Evolutionary conservation across 306 rosid genomes (phyloP), one percentile per base, ranked within the genome.

Genomic region (Comarum palustre): DNA sequence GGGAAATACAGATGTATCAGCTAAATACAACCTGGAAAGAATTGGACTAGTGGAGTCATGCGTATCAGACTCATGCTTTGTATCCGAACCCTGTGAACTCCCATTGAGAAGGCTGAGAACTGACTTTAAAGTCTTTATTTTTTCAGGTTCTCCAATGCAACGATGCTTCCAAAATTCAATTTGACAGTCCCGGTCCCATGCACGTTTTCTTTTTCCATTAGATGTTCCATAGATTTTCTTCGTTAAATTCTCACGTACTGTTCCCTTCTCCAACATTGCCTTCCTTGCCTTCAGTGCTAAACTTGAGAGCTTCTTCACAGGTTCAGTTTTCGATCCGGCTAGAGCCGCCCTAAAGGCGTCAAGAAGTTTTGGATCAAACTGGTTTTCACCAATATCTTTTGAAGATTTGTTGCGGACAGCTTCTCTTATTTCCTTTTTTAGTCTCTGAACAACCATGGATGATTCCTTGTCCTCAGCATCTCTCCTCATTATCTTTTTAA

Each of bases 171-270:
- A 94, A 83, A 94, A 94, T 80, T 94, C 99, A 62, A 94, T 81
- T 83, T 94, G 96, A 79, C 97, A 90, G 74, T 91, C 97, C 85
- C 97, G 80, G 80, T 94, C 97, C 99, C 99, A 91, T 68, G 97
- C 96, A 43, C 90, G 96, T 85, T 90, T 94, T 82, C 97, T 77
- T 72, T 86, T 90, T 83, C 99, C 99, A 86, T 80, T 89, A 67
- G 92, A 81, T 60, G 80, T 42, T 50, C 76, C 90, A 78, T 91
- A 94, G 60, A 94, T 91, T 86, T 94, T 91, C 89, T 84, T 94
- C 25, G 99, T 94, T 64, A 94, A 74, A 80, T 90, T 80, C 77
- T 91, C 97, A 55, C 97, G 97, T 47, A 94, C 86, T 80, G 84
- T 91, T 24, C 99, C 96, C 77, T 87, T 94, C 77, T 90, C 97